Conservation (phyloP, 176 grass and related monocot species). For the Eremochloa ophiuroides region DNA sequence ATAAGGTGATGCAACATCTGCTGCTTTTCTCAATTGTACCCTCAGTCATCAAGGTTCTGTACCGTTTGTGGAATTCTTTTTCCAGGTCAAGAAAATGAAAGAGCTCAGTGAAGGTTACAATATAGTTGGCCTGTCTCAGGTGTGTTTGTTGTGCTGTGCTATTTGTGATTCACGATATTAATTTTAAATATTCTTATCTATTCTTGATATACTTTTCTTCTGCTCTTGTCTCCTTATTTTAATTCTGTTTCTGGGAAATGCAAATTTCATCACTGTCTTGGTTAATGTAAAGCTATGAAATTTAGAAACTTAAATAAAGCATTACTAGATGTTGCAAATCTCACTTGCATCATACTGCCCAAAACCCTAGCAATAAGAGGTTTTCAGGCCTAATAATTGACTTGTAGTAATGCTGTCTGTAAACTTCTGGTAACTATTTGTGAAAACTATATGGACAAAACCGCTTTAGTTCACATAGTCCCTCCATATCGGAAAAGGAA, state of each 20-base stretch:
- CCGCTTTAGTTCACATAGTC: not conserved
- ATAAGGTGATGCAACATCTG: slow-evolving; percentile 65
- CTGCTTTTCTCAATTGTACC: slow-evolving; percentile 25
- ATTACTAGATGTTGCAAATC: not conserved
- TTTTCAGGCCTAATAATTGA: not conserved
- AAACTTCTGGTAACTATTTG: not conserved
- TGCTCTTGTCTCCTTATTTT: not conserved
- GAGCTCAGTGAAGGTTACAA: slow-evolving; percentile 78
- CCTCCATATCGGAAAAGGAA: no score
- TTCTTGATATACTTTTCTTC: not conserved
- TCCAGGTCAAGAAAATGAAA: slow-evolving; percentile 87
- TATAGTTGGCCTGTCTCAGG: slow-evolving; percentile 92
- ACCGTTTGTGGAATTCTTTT: slow-evolving; percentile 40
- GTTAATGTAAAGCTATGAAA: not conserved
- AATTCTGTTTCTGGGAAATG: not conserved
- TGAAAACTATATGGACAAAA: not conserved
- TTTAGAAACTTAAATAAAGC: not conserved
- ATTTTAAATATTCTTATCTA: not conserved
- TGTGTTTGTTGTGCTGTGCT: slow-evolving; percentile 31
- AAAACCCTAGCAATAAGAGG: not conserved
- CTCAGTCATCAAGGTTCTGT: slow-evolving; percentile 26
- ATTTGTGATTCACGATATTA: slow-evolving; percentile 1
- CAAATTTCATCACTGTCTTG: not conserved
- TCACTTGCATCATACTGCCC: not conserved
- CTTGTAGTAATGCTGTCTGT: not conserved